These are phyloP conservation scores for Phaeosphaeria sp. DNA, from an alignment of 2,329 filamentous ascomycete species.

Conservation along the genomic window DNA sequence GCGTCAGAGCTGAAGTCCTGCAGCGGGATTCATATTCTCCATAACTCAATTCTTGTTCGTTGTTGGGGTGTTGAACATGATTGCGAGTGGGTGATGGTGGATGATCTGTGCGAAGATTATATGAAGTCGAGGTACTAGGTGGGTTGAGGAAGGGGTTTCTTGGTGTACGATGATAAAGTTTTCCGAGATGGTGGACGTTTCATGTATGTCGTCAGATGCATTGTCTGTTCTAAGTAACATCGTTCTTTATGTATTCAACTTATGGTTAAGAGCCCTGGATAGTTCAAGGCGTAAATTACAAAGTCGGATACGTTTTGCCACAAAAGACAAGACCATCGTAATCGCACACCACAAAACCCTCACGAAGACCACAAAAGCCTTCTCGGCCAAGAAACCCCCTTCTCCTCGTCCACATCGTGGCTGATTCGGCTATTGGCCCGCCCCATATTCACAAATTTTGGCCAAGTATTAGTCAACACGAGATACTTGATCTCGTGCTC, in stretches of 20 bases:
- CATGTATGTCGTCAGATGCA: no score
- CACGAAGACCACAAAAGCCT: constrained; percentile 12
- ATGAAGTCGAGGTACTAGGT: constrained; percentile 2
- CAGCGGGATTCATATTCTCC: background rate
- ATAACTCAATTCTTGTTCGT: constrained; percentile 21
- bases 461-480: constrained; percentile 46
- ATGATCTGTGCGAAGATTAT: constrained; percentile 5
- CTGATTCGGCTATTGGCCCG: constrained; percentile 26
- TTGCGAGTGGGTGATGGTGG: background rate
- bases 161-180: no score
- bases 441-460: constrained; percentile 41
- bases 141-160: no score
- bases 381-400: constrained; percentile 15
- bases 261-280: no score
- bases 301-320: background rate
- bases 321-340: constrained; percentile 1
- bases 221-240: no score
- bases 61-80: constrained; percentile 6
- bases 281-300: background rate
- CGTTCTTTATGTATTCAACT: no score
- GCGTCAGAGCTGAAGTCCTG: constrained; percentile 1
- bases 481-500: constrained; percentile 46
- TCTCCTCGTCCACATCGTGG: constrained; percentile 19
- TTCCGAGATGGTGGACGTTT: no score
- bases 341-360: background rate